Evolutionary conservation across 202 grass and related monocot genomes (phyloP), one percentile per base, ranked within the genome.

Genomic region (Digitaria exilis): DNA sequence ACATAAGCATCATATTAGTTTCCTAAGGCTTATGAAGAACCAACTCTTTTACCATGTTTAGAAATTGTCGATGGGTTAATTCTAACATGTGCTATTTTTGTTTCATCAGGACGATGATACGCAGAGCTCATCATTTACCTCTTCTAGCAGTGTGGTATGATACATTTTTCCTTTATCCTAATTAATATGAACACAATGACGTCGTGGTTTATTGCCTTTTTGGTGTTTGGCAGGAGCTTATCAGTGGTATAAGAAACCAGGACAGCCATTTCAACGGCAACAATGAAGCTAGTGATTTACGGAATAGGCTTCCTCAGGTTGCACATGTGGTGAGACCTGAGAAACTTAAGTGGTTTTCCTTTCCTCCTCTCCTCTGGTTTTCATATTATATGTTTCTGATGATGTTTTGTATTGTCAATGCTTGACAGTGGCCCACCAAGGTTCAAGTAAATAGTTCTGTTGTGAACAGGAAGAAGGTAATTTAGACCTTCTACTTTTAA

Each of bases 401-500:
- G 25, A 71, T 71, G 25, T 11, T 49, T 71, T 1, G 43, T 19
- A 15, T 49, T 48, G 24, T 17, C 9, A 16, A 71, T 70, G 24
- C 14, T 15, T 30, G 7, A 71, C 43, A 71, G 68, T 0, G 7
- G 24, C 1, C 8, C 25, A 8, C 7, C 68, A 19, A 46, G 1
- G 17, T 28, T 30, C 68, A 0, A 29, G 14, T 19, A 71, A 49
- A 49, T 71, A 74, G 37, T 56, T 15, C 50, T 56, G 1, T 14
- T 75, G 71, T 5, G 12, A 75, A 75, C 50, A 56, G 50, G 19
- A 74, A 24, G 19, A 74, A 56, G 71, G 71, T 74, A 32, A 68
- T 15, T 24, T 43, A 9, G 25, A 42, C 39, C 25, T 45, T 69
- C 6, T 25, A n/a, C 2, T 25, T 69, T 69, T n/a, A n/a, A n/a